phyloP scores from a whole-genome alignment of 306 rosid genomes.

The Prinsepia uniflora region DNA sequence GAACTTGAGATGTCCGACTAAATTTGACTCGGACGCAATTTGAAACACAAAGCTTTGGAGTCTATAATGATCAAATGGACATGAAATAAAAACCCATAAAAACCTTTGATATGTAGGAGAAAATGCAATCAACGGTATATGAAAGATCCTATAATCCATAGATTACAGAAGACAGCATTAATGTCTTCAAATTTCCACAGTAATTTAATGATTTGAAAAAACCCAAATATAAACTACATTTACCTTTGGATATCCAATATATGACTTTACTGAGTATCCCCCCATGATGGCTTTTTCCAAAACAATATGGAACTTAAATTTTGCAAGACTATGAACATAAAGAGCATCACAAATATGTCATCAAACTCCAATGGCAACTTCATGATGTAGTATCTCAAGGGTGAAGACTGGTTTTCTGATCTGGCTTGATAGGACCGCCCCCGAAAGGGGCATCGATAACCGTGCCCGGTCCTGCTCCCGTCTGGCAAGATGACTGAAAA shows the following conservation, averaged over 20 bases:
- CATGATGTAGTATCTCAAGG: constrained; percentile 51
- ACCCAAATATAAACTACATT: constrained; percentile 20
- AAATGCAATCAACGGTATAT: background rate
- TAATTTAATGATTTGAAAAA: background rate
- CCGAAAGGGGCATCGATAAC: no score
- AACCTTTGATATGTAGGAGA: background rate
- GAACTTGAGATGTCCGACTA: no score
- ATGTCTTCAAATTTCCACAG: constrained; percentile 4
- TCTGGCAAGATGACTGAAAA: no score
- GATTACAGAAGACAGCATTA: constrained; percentile 2
- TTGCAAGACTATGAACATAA: constrained; percentile 27
- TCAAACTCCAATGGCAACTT: constrained; percentile 64
- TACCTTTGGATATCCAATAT: constrained; percentile 9
- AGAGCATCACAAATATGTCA: constrained; percentile 11
- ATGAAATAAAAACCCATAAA: no score
- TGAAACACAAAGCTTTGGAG: background rate
- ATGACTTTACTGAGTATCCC: constrained; percentile 9
- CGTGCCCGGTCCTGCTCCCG: no score
- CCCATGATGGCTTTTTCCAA: constrained; percentile 37
- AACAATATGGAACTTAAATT: constrained; percentile 13
- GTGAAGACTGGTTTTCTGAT: constrained; percentile 30
- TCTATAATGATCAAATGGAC: no score
- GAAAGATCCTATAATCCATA: constrained; percentile 1
- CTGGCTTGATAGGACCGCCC: no score
- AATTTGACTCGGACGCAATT: background rate